phyloP scores from a whole-genome alignment of 1,139 yeast genomes.

The Blastobotrys niveus region DNA sequence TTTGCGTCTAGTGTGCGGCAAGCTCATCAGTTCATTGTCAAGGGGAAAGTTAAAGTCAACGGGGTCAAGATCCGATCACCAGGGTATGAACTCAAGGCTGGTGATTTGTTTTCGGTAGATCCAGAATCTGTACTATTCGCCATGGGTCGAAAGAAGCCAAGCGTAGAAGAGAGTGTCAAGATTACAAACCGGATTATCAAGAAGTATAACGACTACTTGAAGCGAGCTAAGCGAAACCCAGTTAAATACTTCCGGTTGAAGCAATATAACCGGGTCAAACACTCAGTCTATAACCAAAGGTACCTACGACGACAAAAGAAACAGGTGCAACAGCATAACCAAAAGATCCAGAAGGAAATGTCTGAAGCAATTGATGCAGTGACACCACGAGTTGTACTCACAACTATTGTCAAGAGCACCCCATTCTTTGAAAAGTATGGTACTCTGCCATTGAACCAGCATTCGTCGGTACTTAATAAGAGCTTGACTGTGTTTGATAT shows the following conservation, averaged over 20 bases:
- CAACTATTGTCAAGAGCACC: slow-evolving; percentile 35
- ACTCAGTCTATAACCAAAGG: slow-evolving; percentile 29
- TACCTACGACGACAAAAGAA: slow-evolving; percentile 17
- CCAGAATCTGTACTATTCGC: slow-evolving; percentile 86
- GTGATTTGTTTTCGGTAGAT: slow-evolving; percentile 79
- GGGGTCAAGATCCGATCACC: slow-evolving; percentile 75
- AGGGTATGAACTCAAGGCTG: slow-evolving; percentile 68
- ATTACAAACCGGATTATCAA: slow-evolving; percentile 66
- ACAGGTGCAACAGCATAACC: slow-evolving; percentile 26
- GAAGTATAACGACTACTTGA: slow-evolving; percentile 70
- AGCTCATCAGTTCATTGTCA: slow-evolving; percentile 80
- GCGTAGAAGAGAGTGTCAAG: slow-evolving; percentile 57
- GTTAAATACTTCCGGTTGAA: slow-evolving; percentile 52
- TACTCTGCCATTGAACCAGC: slow-evolving; percentile 23
- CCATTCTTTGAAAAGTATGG: slow-evolving; percentile 31
- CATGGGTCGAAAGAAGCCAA: slow-evolving; percentile 78
- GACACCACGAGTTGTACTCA: slow-evolving; percentile 40
- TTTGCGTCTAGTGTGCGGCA: slow-evolving; percentile 93
- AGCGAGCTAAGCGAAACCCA: slow-evolving; percentile 53
- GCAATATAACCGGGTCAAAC: slow-evolving; percentile 36
- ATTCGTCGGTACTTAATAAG: slow-evolving; percentile 21
- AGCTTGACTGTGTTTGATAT: slow-evolving; percentile 26
- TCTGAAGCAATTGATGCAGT: slow-evolving; percentile 27
- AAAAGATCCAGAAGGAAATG: slow-evolving; percentile 34
- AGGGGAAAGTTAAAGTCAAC: slow-evolving; percentile 81